Base-by-base conservation (phyloP, 2,329 filamentous ascomycete genomes). In the Albophoma yamanashiensis region DNA sequence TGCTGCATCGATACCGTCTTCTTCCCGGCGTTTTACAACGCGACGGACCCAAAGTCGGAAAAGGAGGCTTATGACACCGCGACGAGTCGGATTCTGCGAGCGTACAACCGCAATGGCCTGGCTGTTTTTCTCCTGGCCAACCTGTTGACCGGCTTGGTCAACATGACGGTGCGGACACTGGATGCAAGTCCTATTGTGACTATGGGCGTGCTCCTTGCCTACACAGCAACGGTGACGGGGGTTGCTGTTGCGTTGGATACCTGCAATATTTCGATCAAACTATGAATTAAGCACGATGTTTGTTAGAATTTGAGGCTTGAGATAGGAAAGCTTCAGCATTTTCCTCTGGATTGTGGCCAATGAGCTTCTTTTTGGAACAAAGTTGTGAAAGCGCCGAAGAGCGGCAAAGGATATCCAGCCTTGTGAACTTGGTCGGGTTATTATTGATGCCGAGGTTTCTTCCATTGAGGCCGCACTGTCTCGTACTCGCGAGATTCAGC, bases 61-160 rank as follows among this genome's bases (percentile, higher is more conserved):
- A 78, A 76, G 58, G 84, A 87, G 62, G 83, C 83, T 3, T 85
- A 86, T 63, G 76, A 82, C 55, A 78, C 82, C 55, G 88, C 91
- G 4, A 97, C 92, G 3, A 96, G 92, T 70, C 82, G 78, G 43
- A 81, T 97, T n/a, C 76, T 97, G 63, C 80, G 85, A 55, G 89
- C 91, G 0, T 95, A 89, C 70, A 99, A 99, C 71, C 83, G 89
- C 59, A 97, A 97, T 67, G 92, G 94, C 0, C 77, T 99, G 55
- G 85, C 84, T 0, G 74, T 97, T 0, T 99, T 99, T 70, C 74
- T 99, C 61, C 69, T 92, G 43, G 92, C 94, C 2, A 99, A 99
- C 70, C 74, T 99, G 55, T 74, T 96, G 63, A 99, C 94, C 0
- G 94, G 94, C 0, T 70, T 91, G 20, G 88, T 97, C 59, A 99